Conservation (phyloP, 148 eudicot species). For the Rhododendron williamsianum region DNA sequence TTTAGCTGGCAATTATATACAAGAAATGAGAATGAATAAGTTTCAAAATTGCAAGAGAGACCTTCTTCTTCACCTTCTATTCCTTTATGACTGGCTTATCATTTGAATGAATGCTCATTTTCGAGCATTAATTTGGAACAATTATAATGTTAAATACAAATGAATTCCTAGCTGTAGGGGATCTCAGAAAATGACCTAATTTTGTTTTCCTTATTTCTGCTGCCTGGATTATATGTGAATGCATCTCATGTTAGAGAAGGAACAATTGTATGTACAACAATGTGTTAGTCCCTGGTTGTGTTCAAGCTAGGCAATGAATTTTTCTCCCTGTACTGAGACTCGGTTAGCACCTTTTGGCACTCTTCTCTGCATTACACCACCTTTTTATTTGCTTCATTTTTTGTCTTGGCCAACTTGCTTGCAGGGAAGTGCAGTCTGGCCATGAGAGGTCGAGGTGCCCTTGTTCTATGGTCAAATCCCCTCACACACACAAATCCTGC, state of each 20-base stretch:
- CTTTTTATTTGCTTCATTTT: conserved; percentile 24
- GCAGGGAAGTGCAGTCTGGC: conserved; percentile 71
- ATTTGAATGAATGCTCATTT: conserved; percentile 10
- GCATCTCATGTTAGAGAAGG: conserved; percentile 15
- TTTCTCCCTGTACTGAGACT: conserved; percentile 5
- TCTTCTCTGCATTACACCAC: not conserved
- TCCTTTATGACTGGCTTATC: not conserved
- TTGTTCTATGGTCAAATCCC: conserved; percentile 54
- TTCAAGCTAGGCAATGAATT: not conserved
- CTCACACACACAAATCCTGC: conserved; percentile 76
- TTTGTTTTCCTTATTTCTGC: conserved; percentile 6
- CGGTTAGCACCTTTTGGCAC: conserved; percentile 2
- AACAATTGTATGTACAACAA: conserved; percentile 19
- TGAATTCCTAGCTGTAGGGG: conserved; percentile 4
- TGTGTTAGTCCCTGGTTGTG: conserved; percentile 17
- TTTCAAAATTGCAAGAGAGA: not conserved
- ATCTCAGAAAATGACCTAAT: conserved; percentile 9
- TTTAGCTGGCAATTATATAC: not conserved
- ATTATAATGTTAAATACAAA: conserved; percentile 10
- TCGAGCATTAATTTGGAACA: conserved; percentile 12
- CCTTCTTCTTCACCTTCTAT: not conserved
- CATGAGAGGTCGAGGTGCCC: conserved; percentile 60
- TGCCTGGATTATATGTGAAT: conserved; percentile 19
- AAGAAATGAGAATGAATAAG: not conserved
- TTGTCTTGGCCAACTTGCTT: conserved; percentile 40